Base-by-base conservation (phyloP, 495 filamentous ascomycete species). In the Aspergillus affinis region DNA sequence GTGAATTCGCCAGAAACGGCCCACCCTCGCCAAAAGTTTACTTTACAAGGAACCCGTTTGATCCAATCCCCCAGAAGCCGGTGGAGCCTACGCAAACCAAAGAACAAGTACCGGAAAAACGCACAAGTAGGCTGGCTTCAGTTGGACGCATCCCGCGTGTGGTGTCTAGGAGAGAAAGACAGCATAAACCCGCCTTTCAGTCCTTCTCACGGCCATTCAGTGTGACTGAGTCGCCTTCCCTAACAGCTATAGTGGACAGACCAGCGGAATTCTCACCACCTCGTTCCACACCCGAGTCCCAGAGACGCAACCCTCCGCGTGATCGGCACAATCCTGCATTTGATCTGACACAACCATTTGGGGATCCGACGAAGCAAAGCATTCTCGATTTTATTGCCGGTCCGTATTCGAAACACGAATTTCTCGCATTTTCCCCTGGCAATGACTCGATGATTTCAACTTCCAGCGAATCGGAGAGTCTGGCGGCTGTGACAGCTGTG, bases 121-220 rank as follows among this genome's bases (percentile, higher is more conserved):
- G 66, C 0, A 71, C 68, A 48, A 77, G 72, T 61, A 76, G 85
- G 49, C 76, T 97, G 27, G 84, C 87, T 44, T 93, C 92, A 65
- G 86, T 98, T 56, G 93, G 93, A 13, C 88, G 93, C 10, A 98
- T 98, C 60, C 93, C 93, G 20, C 87, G 87, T 64, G 91, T 97
- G 12, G 84, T 93, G 41, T 93, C 88, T 46, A 81, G 79, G 47
- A 78, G 84, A 41, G 88, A 88, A 57, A 83, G 87, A 49, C 83
- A 87, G 41, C 86, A 89, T 61, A 83, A 81, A 55, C 86, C 86
- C 6, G 86, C 90, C 3, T 81, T 88, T 15, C 88, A 88, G 69
- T 96, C 92, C 17, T 96, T 95, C 69, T 97, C 92, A 1, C 79
- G 92, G 46, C 92, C 92, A 1, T 92, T 92, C 65, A 82, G 79